Evolutionary conservation across 2,329 filamentous ascomycete genomes (phyloP), one percentile per base, ranked within the genome.

Genomic region (Ophiostoma pallidulum): DNA sequence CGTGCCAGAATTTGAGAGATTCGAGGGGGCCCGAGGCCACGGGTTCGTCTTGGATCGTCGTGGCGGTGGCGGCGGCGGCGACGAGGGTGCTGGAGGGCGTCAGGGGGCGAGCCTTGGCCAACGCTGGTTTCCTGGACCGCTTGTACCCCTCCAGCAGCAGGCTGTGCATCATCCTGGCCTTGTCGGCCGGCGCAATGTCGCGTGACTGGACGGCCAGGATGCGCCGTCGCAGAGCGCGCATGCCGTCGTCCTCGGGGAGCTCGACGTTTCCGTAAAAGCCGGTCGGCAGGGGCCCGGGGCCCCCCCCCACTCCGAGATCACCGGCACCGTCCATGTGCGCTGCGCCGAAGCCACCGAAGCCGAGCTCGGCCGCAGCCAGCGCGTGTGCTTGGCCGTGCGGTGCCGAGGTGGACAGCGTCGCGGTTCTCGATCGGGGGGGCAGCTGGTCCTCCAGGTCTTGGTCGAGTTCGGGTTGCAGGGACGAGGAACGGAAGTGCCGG

Each of bases 211-310:
- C 83, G 19, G 69, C 70, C 50, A 84, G 73, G 54, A 92, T 88
- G 52, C 77, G 78, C 53, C 68, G 72, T 57, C 86, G 73, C 56
- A 91, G 63, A 47, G 67, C 64, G 16, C 75, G 71, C 82, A 87
- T 90, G 38, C 86, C 86, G 69, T 92, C 86, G 59, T 91, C 84
- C 59, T 83, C 86, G 1, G 86, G 85, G 35, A 88, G 61, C 35
- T 60, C 56, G 53, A 33, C 64, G 33, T 57, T 61, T 13, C 59
- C 61, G 41, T 55, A 58, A 49, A 57, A 51, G 2, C 31, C 48
- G 1, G 45, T 12, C 9, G 50, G 50, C 12, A 51, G 36, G 2
- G 51, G 41, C 8, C 12, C 33, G 13, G 40, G 38, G 3, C 39
- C 40, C 5, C 18, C n/a, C 2, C 6, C 37, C 4, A 9, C 3